Conservation (phyloP, 1,284 basidiomycete species). For the Rhodofomes roseus region DNA sequence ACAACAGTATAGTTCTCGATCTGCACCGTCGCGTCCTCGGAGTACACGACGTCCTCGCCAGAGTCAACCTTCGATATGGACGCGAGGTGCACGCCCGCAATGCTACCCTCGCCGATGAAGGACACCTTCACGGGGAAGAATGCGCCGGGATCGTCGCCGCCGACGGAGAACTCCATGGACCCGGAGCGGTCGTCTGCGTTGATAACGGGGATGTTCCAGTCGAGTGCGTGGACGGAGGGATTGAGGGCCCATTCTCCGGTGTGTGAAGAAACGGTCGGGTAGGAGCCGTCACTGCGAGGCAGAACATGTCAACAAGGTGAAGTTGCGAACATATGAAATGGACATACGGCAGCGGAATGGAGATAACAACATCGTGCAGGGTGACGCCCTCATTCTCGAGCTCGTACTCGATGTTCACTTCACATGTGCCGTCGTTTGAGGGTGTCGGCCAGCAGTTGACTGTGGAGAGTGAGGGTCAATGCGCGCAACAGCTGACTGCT, state of each 20-base stretch:
- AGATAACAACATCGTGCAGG: conserved; percentile 83
- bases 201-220: conserved; percentile 77
- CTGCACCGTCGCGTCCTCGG: conserved; percentile 71
- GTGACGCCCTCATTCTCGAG: conserved; percentile 82
- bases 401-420: conserved; percentile 97
- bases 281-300: conserved; percentile 63
- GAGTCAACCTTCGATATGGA: conserved; percentile 55
- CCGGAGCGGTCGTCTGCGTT: conserved; percentile 64
- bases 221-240: conserved; percentile 72
- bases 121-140: conserved; percentile 93
- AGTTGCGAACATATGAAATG: neutral
- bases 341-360: conserved; percentile 88
- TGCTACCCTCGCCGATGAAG: conserved; percentile 78
- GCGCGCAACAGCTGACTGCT: neutral
- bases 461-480: conserved; percentile 24
- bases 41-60: conserved; percentile 65
- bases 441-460: conserved; percentile 97
- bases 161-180: conserved; percentile 84
- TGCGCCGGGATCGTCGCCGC: conserved; percentile 76
- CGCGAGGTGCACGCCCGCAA: conserved; percentile 68
- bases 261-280: conserved; percentile 81
- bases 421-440: conserved; percentile 84
- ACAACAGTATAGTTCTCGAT: conserved; percentile 64
- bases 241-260: conserved; percentile 82
- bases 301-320: conserved; percentile 5